Base-by-base conservation (phyloP, 78 protist species). In the Monosiga brevicollis region DNA sequence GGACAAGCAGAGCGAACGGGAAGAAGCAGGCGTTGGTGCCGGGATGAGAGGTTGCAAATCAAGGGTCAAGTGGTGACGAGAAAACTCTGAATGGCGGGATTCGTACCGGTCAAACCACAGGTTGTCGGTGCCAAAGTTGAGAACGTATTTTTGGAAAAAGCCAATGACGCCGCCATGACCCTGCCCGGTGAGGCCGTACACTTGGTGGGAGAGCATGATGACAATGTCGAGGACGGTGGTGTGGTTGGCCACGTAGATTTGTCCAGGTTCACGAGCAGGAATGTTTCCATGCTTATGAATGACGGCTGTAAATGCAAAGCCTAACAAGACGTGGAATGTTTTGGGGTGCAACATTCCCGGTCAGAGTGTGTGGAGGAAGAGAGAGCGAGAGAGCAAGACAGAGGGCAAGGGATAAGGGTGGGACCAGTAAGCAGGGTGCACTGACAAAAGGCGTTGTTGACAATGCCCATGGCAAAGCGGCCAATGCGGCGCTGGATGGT, bases 21-120 rank as follows among this genome's bases (percentile, higher is more conserved):
- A 76, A 22, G 11, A 76, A 78, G 3, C 20, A 34, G 11, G 42
- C 79, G 9, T 3, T 3, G 3, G 23, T 15, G 3, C 24, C 40
- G 40, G 9, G 42, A 2, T 22, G 9, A 26, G 80, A 76, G 62
- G 25, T 6, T 10, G 34, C 24, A 76, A 40, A 78, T 42, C 23
- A 29, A 42, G 11, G 38, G n/a, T 10, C 38, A 26, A 86, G 84
- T 77, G 89, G 76, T 85, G 39, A 29, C 88, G 83, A 55, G 86
- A 83, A 43, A 74, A 41, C 42, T 39, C 32, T 62, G 93, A 55
- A 43, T 92, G 93, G 36, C 78, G 84, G 25, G 91, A 80, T 39
- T 86, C 90, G 11, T 76, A 86, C 54, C 96, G 84, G 78, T 95
- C 95, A 76, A 95, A 95, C 98, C 98, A 95, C 11, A 95, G 79